These are phyloP conservation scores for Leccinum aurantiacum DNA, from an alignment of 768 basidiomycete genomes.

Conservation along the genomic window DNA sequence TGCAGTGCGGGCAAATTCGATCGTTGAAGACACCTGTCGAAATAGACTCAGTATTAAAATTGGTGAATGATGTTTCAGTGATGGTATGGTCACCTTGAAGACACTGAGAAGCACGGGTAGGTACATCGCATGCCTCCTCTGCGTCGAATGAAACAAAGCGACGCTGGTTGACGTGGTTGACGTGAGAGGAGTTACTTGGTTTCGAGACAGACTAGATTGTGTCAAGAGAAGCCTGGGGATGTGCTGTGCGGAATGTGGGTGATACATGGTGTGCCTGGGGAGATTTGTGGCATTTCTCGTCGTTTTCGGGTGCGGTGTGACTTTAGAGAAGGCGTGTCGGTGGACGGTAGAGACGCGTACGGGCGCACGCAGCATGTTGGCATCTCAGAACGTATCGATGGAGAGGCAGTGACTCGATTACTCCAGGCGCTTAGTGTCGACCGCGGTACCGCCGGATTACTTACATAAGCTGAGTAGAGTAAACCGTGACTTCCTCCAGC, in stretches of 20 bases:
- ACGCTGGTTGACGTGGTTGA: background rate
- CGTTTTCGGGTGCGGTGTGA: background rate
- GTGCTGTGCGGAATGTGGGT: constrained; percentile 2
- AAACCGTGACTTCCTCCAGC: too few relatives aligned
- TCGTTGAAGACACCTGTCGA: constrained; percentile 67
- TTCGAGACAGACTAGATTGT: constrained; percentile 1
- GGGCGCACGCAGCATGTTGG: constrained; percentile 50
- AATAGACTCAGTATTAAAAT: background rate
- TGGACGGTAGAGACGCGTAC: constrained; percentile 8
- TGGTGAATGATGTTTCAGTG: background rate
- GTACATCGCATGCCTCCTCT: constrained; percentile 31
- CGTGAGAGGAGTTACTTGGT: constrained; percentile 4
- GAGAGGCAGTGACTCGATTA: background rate
- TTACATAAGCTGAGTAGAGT: background rate
- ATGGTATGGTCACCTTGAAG: constrained; percentile 50
- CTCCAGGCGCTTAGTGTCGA: constrained; percentile 2
- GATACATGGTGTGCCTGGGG: background rate
- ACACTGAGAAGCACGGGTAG: constrained; percentile 58
- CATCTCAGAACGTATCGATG: constrained; percentile 34
- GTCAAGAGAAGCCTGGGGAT: constrained; percentile 8
- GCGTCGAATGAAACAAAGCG: constrained; percentile 44
- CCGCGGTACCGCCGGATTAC: background rate
- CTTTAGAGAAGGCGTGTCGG: constrained; percentile 2
- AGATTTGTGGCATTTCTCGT: background rate
- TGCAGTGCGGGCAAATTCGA: constrained; percentile 69